phyloP scores from a whole-genome alignment of 225 moss, liverwort and hornwort species.

The Bryum argenteum region DNA sequence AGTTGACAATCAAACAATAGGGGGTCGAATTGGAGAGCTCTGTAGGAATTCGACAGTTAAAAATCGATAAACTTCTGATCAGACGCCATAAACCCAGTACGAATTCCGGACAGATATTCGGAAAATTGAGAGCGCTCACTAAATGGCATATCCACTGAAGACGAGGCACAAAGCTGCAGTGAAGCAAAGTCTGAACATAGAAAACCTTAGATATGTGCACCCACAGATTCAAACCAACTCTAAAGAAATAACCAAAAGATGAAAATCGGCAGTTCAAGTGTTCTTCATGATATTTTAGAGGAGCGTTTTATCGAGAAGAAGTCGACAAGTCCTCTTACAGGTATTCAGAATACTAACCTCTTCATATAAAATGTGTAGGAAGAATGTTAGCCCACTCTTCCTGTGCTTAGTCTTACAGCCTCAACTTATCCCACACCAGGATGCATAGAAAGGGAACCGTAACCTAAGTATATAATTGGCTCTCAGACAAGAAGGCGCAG shows the following conservation, averaged over 20 bases:
- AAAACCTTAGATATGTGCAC: background rate
- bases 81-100: too few species aligned
- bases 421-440: constrained; percentile 15
- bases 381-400: constrained; percentile 40
- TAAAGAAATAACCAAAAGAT: background rate
- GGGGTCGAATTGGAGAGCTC: too few species aligned
- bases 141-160: too few species aligned
- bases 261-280: background rate
- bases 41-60: too few species aligned
- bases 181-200: background rate
- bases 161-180: background rate
- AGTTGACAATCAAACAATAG: too few species aligned
- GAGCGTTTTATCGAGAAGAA: background rate
- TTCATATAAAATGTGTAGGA: constrained; percentile 33
- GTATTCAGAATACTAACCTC: constrained; percentile 27
- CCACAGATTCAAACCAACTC: too few species aligned
- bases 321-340: constrained; percentile 28
- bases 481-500: constrained; percentile 17
- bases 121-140: too few species aligned
- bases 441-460: constrained; percentile 1
- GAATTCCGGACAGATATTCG: too few species aligned
- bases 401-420: constrained; percentile 24
- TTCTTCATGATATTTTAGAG: background rate
- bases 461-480: constrained; percentile 23
- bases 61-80: too few species aligned